Evolutionary conservation across 345 rosid genomes (phyloP).

Genomic region (Aurinia saxatilis): DNA sequence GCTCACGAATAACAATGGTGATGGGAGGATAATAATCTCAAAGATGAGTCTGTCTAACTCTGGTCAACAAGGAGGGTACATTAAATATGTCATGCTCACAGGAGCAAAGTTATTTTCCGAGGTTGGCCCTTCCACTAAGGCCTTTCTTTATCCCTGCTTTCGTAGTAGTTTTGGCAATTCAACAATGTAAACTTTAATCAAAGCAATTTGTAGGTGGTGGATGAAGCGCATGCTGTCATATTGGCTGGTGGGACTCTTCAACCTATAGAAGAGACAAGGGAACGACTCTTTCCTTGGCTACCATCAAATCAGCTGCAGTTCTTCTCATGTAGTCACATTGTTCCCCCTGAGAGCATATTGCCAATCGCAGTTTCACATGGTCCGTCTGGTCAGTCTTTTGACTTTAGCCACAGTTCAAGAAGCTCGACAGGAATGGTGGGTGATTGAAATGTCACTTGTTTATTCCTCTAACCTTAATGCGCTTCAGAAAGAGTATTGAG

Average conservation of each 20-base stretch:
- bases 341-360: conserved; percentile 75
- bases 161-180: background rate
- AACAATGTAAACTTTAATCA: conserved; percentile 7
- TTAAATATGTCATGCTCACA: conserved; percentile 88
- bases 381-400: conserved; percentile 73
- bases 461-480: background rate
- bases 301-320: conserved; percentile 57
- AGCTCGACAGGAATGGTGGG: conserved; percentile 58
- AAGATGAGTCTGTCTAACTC: conserved; percentile 35
- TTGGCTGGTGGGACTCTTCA: conserved; percentile 96
- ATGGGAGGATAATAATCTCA: conserved; percentile 86
- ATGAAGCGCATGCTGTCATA: conserved; percentile 75
- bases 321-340: conserved; percentile 85
- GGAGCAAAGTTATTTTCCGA: conserved; percentile 82
- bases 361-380: conserved; percentile 79
- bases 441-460: conserved; percentile 3
- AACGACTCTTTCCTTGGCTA: conserved; percentile 83
- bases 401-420: conserved; percentile 82
- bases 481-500: conserved; percentile 6
- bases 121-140: conserved; percentile 39
- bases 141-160: background rate
- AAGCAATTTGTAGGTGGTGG: conserved; percentile 49
- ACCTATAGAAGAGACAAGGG: conserved; percentile 92
- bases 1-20: conserved; percentile 70
- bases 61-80: conserved; percentile 47